Evolutionary conservation across 352 stramenopile genomes (phyloP), one percentile per base, ranked within the genome.

Genomic region (Pythium plurisporium): DNA sequence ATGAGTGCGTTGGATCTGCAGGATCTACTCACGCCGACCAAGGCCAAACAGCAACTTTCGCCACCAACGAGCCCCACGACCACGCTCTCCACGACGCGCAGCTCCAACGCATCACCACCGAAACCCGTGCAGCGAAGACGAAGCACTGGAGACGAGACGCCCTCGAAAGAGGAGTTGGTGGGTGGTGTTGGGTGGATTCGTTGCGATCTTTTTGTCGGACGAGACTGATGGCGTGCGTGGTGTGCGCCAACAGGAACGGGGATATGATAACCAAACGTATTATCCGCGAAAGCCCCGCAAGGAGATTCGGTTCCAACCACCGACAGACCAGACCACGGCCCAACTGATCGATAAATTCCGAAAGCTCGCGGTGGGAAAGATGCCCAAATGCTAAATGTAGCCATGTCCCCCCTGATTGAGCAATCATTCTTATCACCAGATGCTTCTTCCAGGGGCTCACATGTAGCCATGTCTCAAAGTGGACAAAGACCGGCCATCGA

Each of bases 341-440:
- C 76, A 91, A 34, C 66, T 89, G 40, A 85, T 94, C 38, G 77
- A 89, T 36, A 94, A 91, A 41, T 91, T 87, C 55, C 72, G 81
- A 9, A 94, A 91, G 64, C 79, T 94, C 19, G 75, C 83, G 17
- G 79, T 89, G 0, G 79, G 83, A 25, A 87, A 84, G 44, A 43
- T 88, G 33, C 76, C 76, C 1, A 61, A 70, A 29, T 37, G 27
- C 22, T 5, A 27, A 12, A 31, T 31, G 38, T 43, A 40, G 22
- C 23, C 36, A 38, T 55, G 4, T 34, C 14, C 1, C 45, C 22
- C 30, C 42, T 31, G 20, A n/a, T 53, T 30, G 7, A 42, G 45
- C n/a, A 53, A 53, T 20, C 12, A 36, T 22, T 11, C 2, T 4
- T 19, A n/a, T 17, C 9, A 42, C 19, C 30, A 51, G 44, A 36